Conservation (phyloP, 192 early-diverging fungal species). For the Coemansia sp. region DNA sequence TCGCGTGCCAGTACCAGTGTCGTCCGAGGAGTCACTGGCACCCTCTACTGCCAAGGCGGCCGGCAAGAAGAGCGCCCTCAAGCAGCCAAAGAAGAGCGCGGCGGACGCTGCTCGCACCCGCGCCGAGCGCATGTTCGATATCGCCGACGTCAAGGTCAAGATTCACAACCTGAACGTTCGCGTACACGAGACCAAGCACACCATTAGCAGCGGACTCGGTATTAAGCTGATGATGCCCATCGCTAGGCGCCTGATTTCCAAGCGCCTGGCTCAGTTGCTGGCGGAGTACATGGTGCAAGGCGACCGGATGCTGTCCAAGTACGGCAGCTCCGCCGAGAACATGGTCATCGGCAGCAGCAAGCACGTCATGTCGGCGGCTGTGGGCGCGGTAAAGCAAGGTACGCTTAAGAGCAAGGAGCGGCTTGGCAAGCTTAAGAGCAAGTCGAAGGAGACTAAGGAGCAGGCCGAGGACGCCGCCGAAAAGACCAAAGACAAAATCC, state of each 20-base stretch:
- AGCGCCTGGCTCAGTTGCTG: constrained; percentile 34
- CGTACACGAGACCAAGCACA: constrained; percentile 51
- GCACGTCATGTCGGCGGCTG: constrained; percentile 28
- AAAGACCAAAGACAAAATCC: background rate
- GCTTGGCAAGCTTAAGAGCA: constrained; percentile 9
- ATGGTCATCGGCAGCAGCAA: constrained; percentile 21
- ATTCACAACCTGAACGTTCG: constrained; percentile 36
- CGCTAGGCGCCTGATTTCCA: constrained; percentile 38
- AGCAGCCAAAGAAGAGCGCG: constrained; percentile 7
- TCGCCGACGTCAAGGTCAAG: constrained; percentile 46
- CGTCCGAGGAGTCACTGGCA: background rate
- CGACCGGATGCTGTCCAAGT: constrained; percentile 40
- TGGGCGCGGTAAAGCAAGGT: constrained; percentile 28
- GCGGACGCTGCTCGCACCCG: background rate
- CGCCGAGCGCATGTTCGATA: constrained; percentile 37
- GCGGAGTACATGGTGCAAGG: constrained; percentile 29
- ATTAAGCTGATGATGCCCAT: constrained; percentile 37
- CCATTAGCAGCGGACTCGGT: constrained; percentile 33
- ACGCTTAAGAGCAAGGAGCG: constrained; percentile 31
- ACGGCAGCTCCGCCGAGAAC: constrained; percentile 26
- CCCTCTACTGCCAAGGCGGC: constrained; percentile 3
- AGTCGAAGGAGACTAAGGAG: constrained; percentile 13
- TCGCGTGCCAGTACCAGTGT: constrained; percentile 3
- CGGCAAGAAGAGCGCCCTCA: constrained; percentile 9
- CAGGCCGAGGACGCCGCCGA: background rate